Evolutionary conservation across 1,284 basidiomycete genomes (phyloP).

Genomic region (Pterulicium gracile): DNA sequence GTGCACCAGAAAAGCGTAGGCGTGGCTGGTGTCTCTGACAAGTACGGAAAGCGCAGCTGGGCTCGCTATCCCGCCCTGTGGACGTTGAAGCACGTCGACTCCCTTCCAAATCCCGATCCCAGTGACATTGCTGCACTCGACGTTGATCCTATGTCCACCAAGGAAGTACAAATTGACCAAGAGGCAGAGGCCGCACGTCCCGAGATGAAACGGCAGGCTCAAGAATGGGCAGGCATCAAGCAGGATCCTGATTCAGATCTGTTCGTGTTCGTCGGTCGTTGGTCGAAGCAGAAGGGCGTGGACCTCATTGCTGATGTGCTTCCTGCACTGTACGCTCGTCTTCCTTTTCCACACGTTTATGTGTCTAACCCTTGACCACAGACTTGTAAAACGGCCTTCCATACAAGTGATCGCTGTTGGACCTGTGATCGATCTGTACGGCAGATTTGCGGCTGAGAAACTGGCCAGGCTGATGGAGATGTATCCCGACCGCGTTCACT

Average conservation of each 20-base stretch:
- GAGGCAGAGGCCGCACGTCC: constrained; percentile 82
- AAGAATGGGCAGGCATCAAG: constrained; percentile 87
- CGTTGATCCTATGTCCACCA: constrained; percentile 59
- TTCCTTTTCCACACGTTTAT: constrained; percentile 4
- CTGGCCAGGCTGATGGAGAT: constrained; percentile 86
- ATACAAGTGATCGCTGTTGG: constrained; percentile 86
- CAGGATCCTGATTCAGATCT: constrained; percentile 84
- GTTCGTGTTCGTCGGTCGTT: constrained; percentile 91
- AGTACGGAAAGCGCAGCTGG: constrained; percentile 92
- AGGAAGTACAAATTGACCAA: constrained; percentile 69
- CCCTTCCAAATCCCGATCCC: constrained; percentile 86
- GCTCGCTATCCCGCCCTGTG: constrained; percentile 89
- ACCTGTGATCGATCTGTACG: constrained; percentile 89
- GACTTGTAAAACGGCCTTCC: constrained; percentile 74
- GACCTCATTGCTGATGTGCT: constrained; percentile 92
- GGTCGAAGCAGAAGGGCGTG: constrained; percentile 95
- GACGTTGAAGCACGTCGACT: constrained; percentile 92
- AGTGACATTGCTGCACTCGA: constrained; percentile 89
- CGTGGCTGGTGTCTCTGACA: constrained; percentile 92
- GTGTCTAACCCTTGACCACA: constrained; percentile 19
- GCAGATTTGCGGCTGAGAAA: constrained; percentile 89
- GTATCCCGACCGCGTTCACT: constrained; percentile 86
- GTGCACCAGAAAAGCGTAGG: constrained; percentile 86
- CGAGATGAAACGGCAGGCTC: constrained; percentile 81
- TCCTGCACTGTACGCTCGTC: constrained; percentile 60